These are phyloP conservation scores for Fusarium sp. DNA, from an alignment of 2,329 filamentous ascomycete genomes.

Conservation along the genomic window DNA sequence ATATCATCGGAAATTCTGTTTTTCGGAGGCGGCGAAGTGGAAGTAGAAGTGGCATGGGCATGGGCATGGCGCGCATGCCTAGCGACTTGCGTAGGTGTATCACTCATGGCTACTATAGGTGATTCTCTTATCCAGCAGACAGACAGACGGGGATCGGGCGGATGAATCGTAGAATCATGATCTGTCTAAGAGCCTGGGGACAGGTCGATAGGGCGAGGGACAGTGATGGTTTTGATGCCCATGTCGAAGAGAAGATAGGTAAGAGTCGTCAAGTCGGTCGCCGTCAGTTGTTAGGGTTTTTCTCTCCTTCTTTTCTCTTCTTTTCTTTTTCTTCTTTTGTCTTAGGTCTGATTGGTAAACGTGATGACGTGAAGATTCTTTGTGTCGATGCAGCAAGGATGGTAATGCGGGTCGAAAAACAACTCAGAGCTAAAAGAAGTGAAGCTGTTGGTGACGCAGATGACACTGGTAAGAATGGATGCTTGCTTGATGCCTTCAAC, in stretches of 20 bases:
- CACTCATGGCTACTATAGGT: constrained; percentile 48
- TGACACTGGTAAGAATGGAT: neutral
- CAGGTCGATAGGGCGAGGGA: constrained; percentile 39
- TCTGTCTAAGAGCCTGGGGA: constrained; percentile 46
- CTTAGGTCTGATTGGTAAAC: constrained; percentile 8
- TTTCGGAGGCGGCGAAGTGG: constrained; percentile 58
- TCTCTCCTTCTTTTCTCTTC: neutral
- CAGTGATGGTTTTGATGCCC: constrained; percentile 43
- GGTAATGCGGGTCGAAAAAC: constrained; percentile 9
- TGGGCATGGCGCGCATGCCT: constrained; percentile 48
- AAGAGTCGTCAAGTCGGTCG: constrained; percentile 27
- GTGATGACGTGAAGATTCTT: constrained; percentile 19
- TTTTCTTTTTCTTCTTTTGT: neutral
- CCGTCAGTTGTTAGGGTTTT: constrained; percentile 11
- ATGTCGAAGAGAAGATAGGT: constrained; percentile 45
- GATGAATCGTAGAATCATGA: constrained; percentile 43
- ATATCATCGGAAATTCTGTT: constrained; percentile 66
- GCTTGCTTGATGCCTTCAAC: neutral
- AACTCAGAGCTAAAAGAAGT: constrained; percentile 5
- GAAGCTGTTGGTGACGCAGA: constrained; percentile 17
- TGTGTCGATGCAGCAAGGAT: constrained; percentile 15
- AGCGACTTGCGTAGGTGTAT: constrained; percentile 47
- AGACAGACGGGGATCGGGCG: constrained; percentile 30
- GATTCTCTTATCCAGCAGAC: constrained; percentile 27
- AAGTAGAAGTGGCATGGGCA: constrained; percentile 33